Evolutionary conservation across 2,329 filamentous ascomycete genomes (phyloP), one percentile per base, ranked within the genome.

Genomic region (Sporothrix mexicana): DNA sequence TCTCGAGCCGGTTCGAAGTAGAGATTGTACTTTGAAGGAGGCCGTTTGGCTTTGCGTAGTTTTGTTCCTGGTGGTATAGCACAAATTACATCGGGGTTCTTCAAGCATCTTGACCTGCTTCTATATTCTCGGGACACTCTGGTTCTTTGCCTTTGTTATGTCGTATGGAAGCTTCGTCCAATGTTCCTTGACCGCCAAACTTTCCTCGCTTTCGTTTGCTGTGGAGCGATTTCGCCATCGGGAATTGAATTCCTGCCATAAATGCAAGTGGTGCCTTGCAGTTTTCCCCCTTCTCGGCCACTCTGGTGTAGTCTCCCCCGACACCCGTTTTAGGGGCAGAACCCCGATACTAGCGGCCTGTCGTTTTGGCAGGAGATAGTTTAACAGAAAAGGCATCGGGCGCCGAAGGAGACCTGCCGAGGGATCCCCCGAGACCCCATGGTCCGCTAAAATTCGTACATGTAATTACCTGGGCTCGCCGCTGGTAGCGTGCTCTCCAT

Each of bases 141-240:
- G 30, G 5, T 30, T 30, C 30, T 5, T 5, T 36, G 30, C 30
- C 30, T 36, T 36, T 36, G 30, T 7, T 36, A 36, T 36, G 7
- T 36, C 30, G 30, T 36, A 4, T 36, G 30, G 30, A 36, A 36
- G 7, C 30, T 36, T 36, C 30, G 7, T 36, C 30, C 30, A 4
- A 36, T 36, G 30, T 36, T 36, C 7, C 30, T 36, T 7, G 30
- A 36, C 15, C n/a, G 20, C 49, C 47, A 17, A 17, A 49, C 47
- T 49, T 59, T 25, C 25, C 2, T 59, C 25, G 55, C 55, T 59
- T 62, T 62, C 36, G 30, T 41, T 30, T 30, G 36, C 25, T 45
- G 66, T 69, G 25, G 25, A 43, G 25, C 51, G 68, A 53, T 47
- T 47, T 55, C 67, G 67, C 45, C 45, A 67, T 69, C 25, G 66